Percentiles rank a stretch among this genome's conserved stretches.
Evolutionary conservation across 1,284 basidiomycete genomes (phyloP).

Genomic region (Ustilago bromivora): DNA sequence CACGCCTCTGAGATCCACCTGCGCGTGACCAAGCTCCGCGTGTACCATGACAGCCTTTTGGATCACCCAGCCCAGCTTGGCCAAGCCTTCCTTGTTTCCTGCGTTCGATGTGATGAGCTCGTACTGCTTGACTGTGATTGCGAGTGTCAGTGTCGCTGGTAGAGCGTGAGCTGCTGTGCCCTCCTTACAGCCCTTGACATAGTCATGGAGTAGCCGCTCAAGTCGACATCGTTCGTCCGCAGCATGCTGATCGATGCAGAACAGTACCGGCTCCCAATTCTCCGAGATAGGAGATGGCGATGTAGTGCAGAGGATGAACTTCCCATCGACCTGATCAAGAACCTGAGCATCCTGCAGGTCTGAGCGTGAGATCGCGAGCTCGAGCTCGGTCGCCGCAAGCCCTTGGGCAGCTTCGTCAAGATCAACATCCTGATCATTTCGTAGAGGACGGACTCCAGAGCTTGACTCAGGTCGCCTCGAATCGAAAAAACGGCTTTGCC

Average conservation of each 20-base stretch:
- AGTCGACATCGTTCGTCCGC: conserved; percentile 89
- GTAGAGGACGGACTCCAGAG: background rate
- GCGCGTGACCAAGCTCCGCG: conserved; percentile 25
- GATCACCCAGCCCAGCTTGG: conserved; percentile 25
- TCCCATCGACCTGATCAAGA: conserved; percentile 85
- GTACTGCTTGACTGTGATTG: conserved; percentile 20
- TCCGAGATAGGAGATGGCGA: conserved; percentile 8
- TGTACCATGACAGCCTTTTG: conserved; percentile 18
- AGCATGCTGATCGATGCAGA: conserved; percentile 93
- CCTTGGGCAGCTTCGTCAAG: background rate
- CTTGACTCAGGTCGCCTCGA: conserved; percentile 3
- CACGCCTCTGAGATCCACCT: conserved; percentile 31
- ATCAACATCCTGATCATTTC: background rate
- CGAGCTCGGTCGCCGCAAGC: background rate
- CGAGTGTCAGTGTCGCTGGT: conserved; percentile 12
- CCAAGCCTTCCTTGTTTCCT: background rate
- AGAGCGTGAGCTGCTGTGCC: conserved; percentile 7
- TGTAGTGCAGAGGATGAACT: conserved; percentile 82
- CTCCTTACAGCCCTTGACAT: conserved; percentile 72
- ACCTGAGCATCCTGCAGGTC: conserved; percentile 22
- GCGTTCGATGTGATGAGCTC: conserved; percentile 1
- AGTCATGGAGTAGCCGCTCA: conserved; percentile 80
- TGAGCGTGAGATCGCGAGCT: conserved; percentile 22
- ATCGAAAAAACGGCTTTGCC: conserved; percentile 34
- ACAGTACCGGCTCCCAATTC: conserved; percentile 71